phyloP scores from a whole-genome alignment of 495 filamentous ascomycete species.

The Daldinia bambusicola region DNA sequence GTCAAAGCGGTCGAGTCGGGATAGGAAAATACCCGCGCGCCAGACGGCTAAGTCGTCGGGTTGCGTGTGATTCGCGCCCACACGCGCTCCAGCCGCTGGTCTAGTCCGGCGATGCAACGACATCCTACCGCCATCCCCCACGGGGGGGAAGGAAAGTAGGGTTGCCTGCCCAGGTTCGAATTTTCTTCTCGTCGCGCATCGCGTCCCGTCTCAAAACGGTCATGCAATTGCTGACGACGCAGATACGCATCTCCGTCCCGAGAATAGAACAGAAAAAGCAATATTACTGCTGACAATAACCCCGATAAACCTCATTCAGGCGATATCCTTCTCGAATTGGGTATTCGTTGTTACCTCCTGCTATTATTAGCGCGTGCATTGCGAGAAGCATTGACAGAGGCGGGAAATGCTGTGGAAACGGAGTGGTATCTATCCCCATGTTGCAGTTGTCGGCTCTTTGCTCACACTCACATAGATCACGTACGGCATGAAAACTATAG shows the following conservation, averaged over 20 bases:
- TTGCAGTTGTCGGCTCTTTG: neutral
- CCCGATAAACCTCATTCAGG: neutral
- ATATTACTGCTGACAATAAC: neutral
- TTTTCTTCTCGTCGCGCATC: neutral
- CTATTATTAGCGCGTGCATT: constrained; percentile 6
- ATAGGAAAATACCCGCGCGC: constrained; percentile 45
- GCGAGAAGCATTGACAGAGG: neutral
- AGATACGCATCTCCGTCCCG: constrained; percentile 3
- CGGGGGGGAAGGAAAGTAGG: neutral
- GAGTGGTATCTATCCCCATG: constrained; percentile 1
- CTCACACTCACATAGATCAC: neutral
- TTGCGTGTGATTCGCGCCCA: constrained; percentile 45
- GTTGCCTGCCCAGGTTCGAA: neutral
- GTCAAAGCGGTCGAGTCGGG: neutral
- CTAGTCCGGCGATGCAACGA: constrained; percentile 32
- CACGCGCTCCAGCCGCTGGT: constrained; percentile 40
- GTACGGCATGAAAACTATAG: neutral
- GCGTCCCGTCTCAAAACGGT: neutral
- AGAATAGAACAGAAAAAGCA: neutral
- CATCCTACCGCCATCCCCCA: neutral
- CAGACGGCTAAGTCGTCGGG: constrained; percentile 43
- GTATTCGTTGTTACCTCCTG: neutral
- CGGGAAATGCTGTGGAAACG: neutral
- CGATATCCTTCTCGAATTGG: neutral
- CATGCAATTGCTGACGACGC: neutral